Evolutionary conservation across 306 rosid species (phyloP).

Genomic region (Rosa chinensis): DNA sequence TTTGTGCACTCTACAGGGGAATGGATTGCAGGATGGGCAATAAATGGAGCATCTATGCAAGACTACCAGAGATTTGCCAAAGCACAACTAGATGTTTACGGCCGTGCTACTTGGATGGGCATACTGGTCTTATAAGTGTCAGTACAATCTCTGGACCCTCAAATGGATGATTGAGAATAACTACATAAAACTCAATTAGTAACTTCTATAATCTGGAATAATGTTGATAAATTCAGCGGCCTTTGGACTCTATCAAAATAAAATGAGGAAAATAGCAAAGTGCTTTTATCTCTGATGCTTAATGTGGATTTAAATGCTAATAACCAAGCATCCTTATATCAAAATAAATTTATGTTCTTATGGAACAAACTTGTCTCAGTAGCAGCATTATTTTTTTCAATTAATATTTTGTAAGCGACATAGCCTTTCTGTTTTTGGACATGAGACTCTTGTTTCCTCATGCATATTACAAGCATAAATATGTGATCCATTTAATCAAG

Average conservation of each 20-base stretch:
- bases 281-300: neutral
- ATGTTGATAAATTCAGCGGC: neutral
- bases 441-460: too few relatives aligned
- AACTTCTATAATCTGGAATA: neutral
- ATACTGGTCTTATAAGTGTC: constrained; percentile 57
- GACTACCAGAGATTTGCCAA: constrained; percentile 36
- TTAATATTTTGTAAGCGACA: neutral
- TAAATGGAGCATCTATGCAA: constrained; percentile 33
- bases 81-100: constrained; percentile 44
- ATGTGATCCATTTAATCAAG: too few relatives aligned
- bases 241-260: neutral
- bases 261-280: neutral
- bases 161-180: constrained; percentile 52
- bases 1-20: constrained; percentile 38
- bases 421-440: neutral
- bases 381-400: neutral
- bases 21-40: constrained; percentile 52
- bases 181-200: constrained; percentile 26
- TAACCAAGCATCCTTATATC: neutral
- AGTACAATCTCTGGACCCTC: constrained; percentile 40
- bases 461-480: too few relatives aligned
- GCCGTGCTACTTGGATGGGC: constrained; percentile 60
- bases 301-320: neutral
- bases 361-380: neutral
- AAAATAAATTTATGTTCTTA: too few relatives aligned